Evolutionary conservation across 306 rosid genomes (phyloP).

Genomic region (Trifolium fragiferum): DNA sequence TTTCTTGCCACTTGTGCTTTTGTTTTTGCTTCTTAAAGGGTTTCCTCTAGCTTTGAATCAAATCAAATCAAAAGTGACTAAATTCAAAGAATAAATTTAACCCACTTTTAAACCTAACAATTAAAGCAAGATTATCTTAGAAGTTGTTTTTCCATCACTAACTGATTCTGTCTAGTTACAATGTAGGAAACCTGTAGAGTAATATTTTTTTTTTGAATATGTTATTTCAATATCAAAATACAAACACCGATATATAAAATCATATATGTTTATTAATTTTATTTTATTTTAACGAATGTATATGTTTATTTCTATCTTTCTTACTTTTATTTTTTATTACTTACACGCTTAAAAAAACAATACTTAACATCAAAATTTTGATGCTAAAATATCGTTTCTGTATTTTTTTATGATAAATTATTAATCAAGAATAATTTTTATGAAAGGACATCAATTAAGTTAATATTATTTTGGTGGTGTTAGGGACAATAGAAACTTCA

Average conservation of each 20-base stretch:
- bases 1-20: conserved; percentile 34
- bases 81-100: conserved; percentile 30
- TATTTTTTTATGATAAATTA: neutral
- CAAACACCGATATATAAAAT: too few species aligned
- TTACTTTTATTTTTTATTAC: too few species aligned
- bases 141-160: conserved; percentile 22
- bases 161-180: conserved; percentile 41
- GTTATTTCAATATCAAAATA: too few species aligned
- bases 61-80: conserved; percentile 14
- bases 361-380: too few species aligned
- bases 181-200: conserved; percentile 30
- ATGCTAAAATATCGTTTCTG: neutral
- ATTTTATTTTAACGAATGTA: too few species aligned
- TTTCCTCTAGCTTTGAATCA: neutral
- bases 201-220: neutral
- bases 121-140: conserved; percentile 8
- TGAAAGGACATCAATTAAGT: conserved; percentile 38
- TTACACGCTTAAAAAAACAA: too few species aligned
- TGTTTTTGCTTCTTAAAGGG: neutral
- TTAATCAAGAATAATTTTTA: neutral
- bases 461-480: neutral
- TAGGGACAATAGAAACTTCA: conserved; percentile 15
- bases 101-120: conserved; percentile 34
- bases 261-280: too few species aligned
- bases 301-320: too few species aligned